Base-by-base conservation (phyloP, 2,329 filamentous ascomycete genomes). In the Scedosporium aurantiacum region DNA sequence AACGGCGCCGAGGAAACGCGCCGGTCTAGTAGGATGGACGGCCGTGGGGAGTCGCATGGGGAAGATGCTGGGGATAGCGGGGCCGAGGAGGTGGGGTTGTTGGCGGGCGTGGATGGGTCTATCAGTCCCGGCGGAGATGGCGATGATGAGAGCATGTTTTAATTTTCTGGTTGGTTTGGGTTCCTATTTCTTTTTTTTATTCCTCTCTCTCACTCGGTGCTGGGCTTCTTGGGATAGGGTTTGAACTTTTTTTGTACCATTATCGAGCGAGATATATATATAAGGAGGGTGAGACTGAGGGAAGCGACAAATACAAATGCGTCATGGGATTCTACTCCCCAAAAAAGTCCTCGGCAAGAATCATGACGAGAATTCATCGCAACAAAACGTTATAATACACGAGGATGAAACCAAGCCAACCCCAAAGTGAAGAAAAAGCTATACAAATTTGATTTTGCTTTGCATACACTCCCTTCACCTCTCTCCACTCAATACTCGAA, bases 401-500 rank as follows among this genome's bases (percentile, higher is more conserved):
- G 32, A 37, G 32, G 32, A 37, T 37, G 32, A 37, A 37, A 12
- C 32, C 32, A 37, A 37, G 32, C 32, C 32, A 37, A 12, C 32
- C 32, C 10, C 32, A 37, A 12, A 37, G 32, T 37, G 32, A 37
- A 37, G 4, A 37, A n/a, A n/a, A n/a, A n/a, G n/a, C 32, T 37
- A 37, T 37, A 10, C 32, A 37, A 37, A 37, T 37, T 37, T 37
- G 32, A 37, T 37, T 12, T 37, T n/a, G n/a, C n/a, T n/a, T 28
- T 40, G 7, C n/a, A n/a, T 18, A n/a, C 12, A n/a, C 54, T 40
- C 18, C 18, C 10, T 61, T 63, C 62, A 10, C 5, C 2, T 18
- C 12, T n/a, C 56, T 21, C 43, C 14, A 21, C 25, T 64, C 74
- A 99, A 76, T 99, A 99, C 79, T 99, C 94, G 75, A 97, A 99